Base-by-base conservation (phyloP, 2,329 filamentous ascomycete species). In the Drechslerella coelobrocha region DNA sequence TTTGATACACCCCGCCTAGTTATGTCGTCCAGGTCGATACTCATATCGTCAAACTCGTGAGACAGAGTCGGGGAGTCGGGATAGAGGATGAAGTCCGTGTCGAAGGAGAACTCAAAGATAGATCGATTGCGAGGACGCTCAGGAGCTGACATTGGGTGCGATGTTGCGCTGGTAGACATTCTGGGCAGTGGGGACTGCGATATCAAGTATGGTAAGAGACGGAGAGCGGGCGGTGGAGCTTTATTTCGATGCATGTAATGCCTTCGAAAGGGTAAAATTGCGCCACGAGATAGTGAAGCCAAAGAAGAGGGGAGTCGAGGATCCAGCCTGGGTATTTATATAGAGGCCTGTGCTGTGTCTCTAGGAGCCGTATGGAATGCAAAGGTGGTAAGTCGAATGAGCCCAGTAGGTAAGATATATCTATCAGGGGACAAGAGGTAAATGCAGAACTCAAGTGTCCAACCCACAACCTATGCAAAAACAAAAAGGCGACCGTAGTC, bases 1-100 rank as follows among this genome's bases (percentile, higher is more conserved):
- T 50, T 69, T 14, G 65, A 61, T 19, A 69, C 39, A 2, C 65
- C 65, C 41, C 39, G 34, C 37, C n/a, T 69, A 37, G 65, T 69
- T 23, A 69, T 59, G 27, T 62, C 65, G 24, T 62, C 53, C 23
- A 69, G 50, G 41, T 69, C 57, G 24, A 69, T 10, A 14, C 23
- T 48, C 34, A 39, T 21, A 17, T 69, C 65, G 6, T 62, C 65
- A 26, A 57, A 29, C 5, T 19, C 9, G 47, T 51, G 55, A 45
- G 63, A 53, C 17, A 61, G 56, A 5, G 55, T 56, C 37, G 63
- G 63, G 4, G 55, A 61, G 21, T 69, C 65, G 8, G 51, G 34
- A 24, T 69, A 69, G 10, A 69, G 65, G 14, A 47, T 48, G 29
- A 61, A 69, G 26, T 69, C 65, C 23, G 9, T 37, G 6, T 41